A percentile compares a stretch with the other conserved stretches of the same genome.
These are phyloP conservation scores for Quercus rubra DNA, from an alignment of 306 rosid genomes.

Conservation along the genomic window DNA sequence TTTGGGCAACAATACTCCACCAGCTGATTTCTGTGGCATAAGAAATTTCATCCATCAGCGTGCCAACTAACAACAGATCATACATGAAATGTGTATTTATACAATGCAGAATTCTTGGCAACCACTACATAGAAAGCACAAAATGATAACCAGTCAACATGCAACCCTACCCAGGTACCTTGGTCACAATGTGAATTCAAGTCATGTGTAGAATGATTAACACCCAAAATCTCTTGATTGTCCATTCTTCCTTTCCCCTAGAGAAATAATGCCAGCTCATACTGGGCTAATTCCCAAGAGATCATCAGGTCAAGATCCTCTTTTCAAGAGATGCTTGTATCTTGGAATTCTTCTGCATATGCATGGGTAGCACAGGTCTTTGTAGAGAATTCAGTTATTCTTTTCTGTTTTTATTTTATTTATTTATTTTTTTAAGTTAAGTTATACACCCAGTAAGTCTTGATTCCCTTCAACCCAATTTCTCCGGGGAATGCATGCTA, in stretches of 20 bases:
- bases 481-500: not conserved
- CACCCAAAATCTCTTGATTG: not conserved
- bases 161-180: not conserved
- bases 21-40: constrained; percentile 65
- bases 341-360: not conserved
- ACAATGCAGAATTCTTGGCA: constrained; percentile 6
- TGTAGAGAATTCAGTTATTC: not conserved
- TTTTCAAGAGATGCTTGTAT: not conserved
- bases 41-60: constrained; percentile 3
- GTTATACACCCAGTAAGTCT: too few relatives aligned
- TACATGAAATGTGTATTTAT: not conserved
- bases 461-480: too few relatives aligned
- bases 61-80: constrained; percentile 4
- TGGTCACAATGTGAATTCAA: not conserved
- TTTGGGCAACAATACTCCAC: constrained; percentile 85
- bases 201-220: not conserved
- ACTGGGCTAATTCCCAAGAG: not conserved
- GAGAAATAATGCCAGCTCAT: not conserved
- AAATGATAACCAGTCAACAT: not conserved
- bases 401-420: too few relatives aligned
- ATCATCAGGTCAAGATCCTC: not conserved
- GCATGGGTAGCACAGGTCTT: not conserved
- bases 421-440: too few relatives aligned
- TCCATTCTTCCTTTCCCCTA: not conserved
- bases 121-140: not conserved